Conservation (phyloP, 2,329 filamentous ascomycete genomes). For the Epichloe gansuensis region DNA sequence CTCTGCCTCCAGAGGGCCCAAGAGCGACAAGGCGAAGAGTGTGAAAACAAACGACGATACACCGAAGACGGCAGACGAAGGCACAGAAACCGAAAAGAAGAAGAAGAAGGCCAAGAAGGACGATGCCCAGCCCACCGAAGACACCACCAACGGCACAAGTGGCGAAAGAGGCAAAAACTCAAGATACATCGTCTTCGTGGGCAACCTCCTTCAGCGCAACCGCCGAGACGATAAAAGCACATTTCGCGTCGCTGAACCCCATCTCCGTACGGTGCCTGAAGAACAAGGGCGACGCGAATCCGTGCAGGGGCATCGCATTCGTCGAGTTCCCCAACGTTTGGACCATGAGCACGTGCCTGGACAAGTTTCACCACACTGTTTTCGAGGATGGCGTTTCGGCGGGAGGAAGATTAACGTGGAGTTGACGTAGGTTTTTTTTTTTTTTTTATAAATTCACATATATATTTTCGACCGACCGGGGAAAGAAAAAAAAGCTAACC, state of each 20-base stretch:
- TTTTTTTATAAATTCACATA: neutral
- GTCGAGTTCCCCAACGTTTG: conserved; percentile 80
- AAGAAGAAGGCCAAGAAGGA: conserved; percentile 13
- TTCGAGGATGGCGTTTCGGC: conserved; percentile 48
- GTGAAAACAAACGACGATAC: neutral
- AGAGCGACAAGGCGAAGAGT: conserved; percentile 9
- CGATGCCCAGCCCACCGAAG: conserved; percentile 6
- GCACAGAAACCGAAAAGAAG: conserved; percentile 22
- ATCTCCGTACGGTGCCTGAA: conserved; percentile 52
- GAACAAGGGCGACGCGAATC: conserved; percentile 45
- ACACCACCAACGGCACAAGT: conserved; percentile 1
- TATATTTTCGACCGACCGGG: too few species aligned
- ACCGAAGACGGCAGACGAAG: conserved; percentile 7
- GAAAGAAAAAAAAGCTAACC: neutral
- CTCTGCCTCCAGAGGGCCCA: conserved; percentile 11
- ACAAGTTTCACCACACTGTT: conserved; percentile 76
- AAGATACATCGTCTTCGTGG: conserved; percentile 28
- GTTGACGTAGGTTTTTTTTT: conserved; percentile 52
- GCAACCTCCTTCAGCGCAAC: conserved; percentile 80
- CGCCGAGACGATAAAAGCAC: conserved; percentile 51
- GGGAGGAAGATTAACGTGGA: conserved; percentile 82
- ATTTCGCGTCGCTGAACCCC: conserved; percentile 60
- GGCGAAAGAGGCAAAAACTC: conserved; percentile 14
- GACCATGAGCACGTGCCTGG: conserved; percentile 85
- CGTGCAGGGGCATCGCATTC: conserved; percentile 70